phyloP scores from a whole-genome alignment of 108 stramenopile genomes.

The Cyclotella baltica region DNA sequence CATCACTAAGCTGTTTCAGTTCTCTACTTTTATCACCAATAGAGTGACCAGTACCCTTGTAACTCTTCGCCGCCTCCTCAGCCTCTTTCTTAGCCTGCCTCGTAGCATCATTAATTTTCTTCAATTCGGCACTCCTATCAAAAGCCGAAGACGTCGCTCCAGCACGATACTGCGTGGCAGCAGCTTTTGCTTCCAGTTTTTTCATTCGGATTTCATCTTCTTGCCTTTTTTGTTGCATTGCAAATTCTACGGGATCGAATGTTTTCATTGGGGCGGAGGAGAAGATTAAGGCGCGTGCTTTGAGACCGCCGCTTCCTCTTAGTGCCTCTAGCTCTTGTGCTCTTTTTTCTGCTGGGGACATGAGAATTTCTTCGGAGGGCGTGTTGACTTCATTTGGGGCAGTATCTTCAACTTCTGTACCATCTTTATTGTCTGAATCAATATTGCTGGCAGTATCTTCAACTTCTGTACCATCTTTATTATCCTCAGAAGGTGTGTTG shows the following conservation, averaged over 20 bases:
- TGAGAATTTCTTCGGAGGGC: background rate
- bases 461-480: no score
- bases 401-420: no score
- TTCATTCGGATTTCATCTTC: slow-evolving; percentile 3
- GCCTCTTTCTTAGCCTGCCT: no score
- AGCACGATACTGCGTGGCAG: slow-evolving; percentile 20
- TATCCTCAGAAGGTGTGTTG: no score
- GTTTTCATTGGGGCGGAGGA: background rate
- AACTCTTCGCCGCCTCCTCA: background rate
- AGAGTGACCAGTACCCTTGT: background rate
- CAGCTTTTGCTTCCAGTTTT: slow-evolving; percentile 7
- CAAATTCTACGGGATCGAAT: slow-evolving; percentile 20
- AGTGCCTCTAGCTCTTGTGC: slow-evolving; percentile 17
- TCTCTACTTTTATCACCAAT: background rate
- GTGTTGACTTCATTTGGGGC: background rate
- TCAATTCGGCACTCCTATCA: slow-evolving; percentile 24
- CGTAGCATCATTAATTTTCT: no score
- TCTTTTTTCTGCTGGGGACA: slow-evolving; percentile 7
- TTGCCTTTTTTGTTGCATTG: slow-evolving; percentile 17
- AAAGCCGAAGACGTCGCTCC: slow-evolving; percentile 8
- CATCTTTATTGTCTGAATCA: no score
- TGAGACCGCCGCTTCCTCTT: slow-evolving; percentile 12
- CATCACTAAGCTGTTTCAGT: background rate
- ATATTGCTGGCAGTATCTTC: no score
- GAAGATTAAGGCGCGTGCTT: slow-evolving; percentile 12